These are phyloP conservation scores for Abelmoschus esculentus DNA, from an alignment of 345 rosid species.

Conservation along the genomic window DNA sequence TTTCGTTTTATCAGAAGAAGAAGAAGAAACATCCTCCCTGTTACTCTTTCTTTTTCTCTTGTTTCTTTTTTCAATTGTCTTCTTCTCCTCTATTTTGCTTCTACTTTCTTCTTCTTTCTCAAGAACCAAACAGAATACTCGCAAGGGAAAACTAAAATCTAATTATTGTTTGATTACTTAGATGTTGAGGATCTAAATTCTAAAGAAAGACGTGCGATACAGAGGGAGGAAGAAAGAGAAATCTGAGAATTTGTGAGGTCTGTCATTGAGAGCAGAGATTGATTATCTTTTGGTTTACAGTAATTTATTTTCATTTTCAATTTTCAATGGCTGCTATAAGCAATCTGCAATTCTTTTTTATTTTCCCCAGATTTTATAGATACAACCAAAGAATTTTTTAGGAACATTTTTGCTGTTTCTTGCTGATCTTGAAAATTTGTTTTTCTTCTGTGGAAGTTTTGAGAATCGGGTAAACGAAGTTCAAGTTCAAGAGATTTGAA, in stretches of 20 bases:
- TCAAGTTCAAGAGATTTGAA: not conserved
- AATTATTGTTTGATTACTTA: constrained; percentile 7
- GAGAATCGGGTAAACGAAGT: too few relatives aligned
- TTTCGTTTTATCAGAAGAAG: constrained; percentile 18
- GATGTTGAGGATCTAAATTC: constrained; percentile 32
- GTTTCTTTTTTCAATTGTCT: constrained; percentile 6
- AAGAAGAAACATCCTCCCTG: not conserved
- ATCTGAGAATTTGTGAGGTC: constrained; percentile 14
- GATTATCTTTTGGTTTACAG: not conserved
- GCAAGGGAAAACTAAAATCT: not conserved
- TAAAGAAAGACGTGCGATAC: constrained; percentile 6
- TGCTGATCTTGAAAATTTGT: constrained; percentile 10
- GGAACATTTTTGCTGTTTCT: constrained; percentile 1
- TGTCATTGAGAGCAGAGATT: constrained; percentile 13
- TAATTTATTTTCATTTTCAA: not conserved
- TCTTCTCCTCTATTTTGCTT: constrained; percentile 26
- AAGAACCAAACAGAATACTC: constrained; percentile 22
- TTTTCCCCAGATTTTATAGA: constrained; percentile 12
- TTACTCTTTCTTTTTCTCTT: constrained; percentile 4
- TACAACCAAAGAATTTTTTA: constrained; percentile 7
- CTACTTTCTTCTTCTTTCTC: constrained; percentile 16
- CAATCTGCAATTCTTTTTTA: not conserved
- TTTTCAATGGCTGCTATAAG: not conserved
- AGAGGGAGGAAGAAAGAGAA: not conserved
- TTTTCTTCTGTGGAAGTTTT: not conserved